These are phyloP conservation scores for Aspergillus saccharolyticus DNA, from an alignment of 495 filamentous ascomycete species.

Conservation along the genomic window DNA sequence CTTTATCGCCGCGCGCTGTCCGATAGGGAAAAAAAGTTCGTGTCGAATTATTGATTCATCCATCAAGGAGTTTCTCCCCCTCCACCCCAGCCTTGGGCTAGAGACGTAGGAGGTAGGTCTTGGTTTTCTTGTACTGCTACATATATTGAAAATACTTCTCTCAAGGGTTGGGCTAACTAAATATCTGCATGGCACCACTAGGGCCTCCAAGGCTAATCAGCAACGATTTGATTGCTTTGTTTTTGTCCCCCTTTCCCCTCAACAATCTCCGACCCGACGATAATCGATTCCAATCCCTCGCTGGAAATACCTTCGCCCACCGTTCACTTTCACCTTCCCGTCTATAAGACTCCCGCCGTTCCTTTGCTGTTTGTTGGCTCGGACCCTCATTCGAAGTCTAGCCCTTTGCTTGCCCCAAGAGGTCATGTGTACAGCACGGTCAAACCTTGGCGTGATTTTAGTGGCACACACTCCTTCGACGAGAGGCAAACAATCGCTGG, in stretches of 20 bases:
- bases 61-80: not conserved
- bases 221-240: not conserved
- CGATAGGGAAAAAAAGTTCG: constrained; percentile 5
- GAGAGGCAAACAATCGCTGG: constrained; percentile 4
- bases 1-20: constrained; percentile 1
- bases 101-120: not conserved
- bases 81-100: not conserved
- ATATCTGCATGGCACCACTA: not conserved
- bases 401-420: constrained; percentile 4
- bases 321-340: not conserved
- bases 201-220: not conserved
- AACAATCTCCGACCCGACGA: not conserved
- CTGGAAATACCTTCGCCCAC: not conserved
- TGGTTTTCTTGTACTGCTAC: not conserved
- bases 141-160: not conserved
- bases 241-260: not conserved
- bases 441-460: constrained; percentile 9
- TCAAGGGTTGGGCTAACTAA: not conserved
- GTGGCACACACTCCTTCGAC: constrained; percentile 23
- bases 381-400: not conserved
- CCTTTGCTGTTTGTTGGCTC: not conserved
- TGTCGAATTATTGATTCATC: not conserved
- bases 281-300: not conserved
- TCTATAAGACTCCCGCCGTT: not conserved
- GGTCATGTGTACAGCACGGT: constrained; percentile 23